phyloP scores from a whole-genome alignment of 108 stramenopile genomes.

The Skeletonema costatum region DNA sequence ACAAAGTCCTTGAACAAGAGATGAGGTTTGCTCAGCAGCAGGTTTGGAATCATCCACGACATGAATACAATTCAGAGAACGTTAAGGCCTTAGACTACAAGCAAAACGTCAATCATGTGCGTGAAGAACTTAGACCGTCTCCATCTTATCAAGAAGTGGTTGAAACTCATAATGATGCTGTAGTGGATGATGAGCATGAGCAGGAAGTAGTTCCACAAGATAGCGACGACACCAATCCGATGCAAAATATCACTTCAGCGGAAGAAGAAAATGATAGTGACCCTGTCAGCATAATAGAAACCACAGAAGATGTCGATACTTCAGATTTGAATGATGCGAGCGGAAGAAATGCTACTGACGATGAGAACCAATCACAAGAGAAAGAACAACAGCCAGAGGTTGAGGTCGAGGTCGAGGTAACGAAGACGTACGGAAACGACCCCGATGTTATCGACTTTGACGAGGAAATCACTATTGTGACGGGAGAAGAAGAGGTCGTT shows the following conservation, averaged over 20 bases:
- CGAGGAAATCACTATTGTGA: not conserved
- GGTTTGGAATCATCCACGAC: conserved; percentile 4
- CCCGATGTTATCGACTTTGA: not conserved
- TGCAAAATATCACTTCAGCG: not conserved
- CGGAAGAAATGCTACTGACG: not conserved
- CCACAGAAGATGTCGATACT: not conserved
- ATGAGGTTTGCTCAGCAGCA: conserved; percentile 7
- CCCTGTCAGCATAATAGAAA: not conserved
- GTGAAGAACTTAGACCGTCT: not conserved
- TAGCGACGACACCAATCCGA: not conserved
- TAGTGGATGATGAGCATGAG: not conserved
- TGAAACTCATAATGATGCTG: not conserved
- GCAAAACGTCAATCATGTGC: not conserved
- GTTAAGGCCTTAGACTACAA: conserved; percentile 24
- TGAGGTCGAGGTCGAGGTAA: not conserved
- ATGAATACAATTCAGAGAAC: conserved; percentile 2
- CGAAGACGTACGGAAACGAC: not conserved
- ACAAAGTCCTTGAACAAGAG: conserved; percentile 53
- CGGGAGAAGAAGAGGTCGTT: not conserved
- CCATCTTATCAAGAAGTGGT: not conserved
- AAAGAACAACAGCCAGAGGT: not conserved
- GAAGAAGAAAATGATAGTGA: not conserved
- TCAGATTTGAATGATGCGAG: not conserved
- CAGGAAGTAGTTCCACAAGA: not conserved
- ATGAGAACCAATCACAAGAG: not conserved